phyloP scores from a whole-genome alignment of 2,329 filamentous ascomycete species.

The Eurotiales sp. region DNA sequence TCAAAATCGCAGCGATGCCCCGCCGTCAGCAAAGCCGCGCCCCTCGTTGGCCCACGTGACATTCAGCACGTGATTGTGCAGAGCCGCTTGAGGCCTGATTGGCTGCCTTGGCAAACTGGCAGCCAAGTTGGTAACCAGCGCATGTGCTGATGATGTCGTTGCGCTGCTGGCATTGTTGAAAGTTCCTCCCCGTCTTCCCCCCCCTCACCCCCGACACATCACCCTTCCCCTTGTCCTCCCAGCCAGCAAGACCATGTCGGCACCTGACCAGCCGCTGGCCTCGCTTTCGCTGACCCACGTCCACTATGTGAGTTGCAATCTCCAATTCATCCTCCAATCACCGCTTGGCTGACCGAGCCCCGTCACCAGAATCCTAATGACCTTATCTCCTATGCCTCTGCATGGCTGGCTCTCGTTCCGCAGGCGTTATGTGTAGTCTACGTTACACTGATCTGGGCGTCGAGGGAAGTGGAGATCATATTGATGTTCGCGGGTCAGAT shows the following conservation, averaged over 20 bases:
- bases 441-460: constrained; percentile 82
- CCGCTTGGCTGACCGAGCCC: background rate
- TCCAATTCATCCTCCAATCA: background rate
- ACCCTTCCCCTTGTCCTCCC: too few relatives aligned
- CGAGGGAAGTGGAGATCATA: constrained; percentile 82
- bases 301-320: constrained; percentile 68
- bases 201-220: background rate
- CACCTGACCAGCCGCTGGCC: constrained; percentile 58
- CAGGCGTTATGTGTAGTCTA: constrained; percentile 90
- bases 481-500: constrained; percentile 92
- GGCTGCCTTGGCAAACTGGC: background rate
- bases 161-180: too few relatives aligned
- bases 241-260: too few relatives aligned
- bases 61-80: background rate
- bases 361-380: constrained; percentile 74
- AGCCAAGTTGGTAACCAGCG: too few relatives aligned
- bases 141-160: background rate
- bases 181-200: background rate
- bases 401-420: constrained; percentile 89
- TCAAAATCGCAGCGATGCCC: too few relatives aligned
- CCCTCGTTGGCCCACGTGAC: constrained; percentile 9
- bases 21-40: too few relatives aligned
- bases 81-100: background rate
- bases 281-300: constrained; percentile 94
- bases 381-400: constrained; percentile 78